Percentiles rank a stretch among this genome's conserved stretches.
phyloP scores from a whole-genome alignment of 306 rosid genomes.

The Pueraria montana region DNA sequence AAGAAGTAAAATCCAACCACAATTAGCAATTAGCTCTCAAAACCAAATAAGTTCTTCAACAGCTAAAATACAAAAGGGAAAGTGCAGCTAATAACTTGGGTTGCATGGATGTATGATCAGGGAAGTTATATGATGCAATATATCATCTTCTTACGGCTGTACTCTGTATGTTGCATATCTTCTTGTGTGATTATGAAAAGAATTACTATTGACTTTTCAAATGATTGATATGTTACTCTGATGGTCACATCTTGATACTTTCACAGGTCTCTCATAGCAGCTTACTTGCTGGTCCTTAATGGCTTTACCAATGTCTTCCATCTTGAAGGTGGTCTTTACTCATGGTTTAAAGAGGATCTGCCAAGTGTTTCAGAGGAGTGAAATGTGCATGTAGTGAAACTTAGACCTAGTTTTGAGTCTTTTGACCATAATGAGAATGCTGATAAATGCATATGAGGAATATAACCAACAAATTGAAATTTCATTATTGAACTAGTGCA shows the following conservation, averaged over 20 bases:
- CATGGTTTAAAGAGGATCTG: conserved; percentile 83
- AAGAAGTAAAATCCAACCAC: conserved; percentile 7
- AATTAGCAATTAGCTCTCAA: conserved; percentile 7
- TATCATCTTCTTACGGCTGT: conserved; percentile 4
- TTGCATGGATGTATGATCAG: conserved; percentile 34
- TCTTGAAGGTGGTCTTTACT: conserved; percentile 92
- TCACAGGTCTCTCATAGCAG: conserved; percentile 93
- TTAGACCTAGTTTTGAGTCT: conserved; percentile 57
- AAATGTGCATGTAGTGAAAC: conserved; percentile 42
- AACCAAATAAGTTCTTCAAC: conserved; percentile 3
- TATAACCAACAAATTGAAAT: conserved; percentile 42
- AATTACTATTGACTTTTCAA: not conserved
- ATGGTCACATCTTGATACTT: conserved; percentile 28
- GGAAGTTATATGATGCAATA: conserved; percentile 21
- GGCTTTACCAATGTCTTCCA: conserved; percentile 90
- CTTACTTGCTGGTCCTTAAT: conserved; percentile 91
- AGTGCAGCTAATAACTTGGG: conserved; percentile 29
- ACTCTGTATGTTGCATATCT: conserved; percentile 1
- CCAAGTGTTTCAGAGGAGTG: conserved; percentile 72
- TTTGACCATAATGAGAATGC: conserved; percentile 60
- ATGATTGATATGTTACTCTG: conserved; percentile 13
- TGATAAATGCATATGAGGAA: conserved; percentile 39
- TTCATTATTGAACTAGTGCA: conserved; percentile 44
- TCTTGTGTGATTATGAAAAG: not conserved
- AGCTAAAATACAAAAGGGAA: conserved; percentile 26